Conservation (phyloP, 768 basidiomycete species). For the Mycena metata region DNA sequence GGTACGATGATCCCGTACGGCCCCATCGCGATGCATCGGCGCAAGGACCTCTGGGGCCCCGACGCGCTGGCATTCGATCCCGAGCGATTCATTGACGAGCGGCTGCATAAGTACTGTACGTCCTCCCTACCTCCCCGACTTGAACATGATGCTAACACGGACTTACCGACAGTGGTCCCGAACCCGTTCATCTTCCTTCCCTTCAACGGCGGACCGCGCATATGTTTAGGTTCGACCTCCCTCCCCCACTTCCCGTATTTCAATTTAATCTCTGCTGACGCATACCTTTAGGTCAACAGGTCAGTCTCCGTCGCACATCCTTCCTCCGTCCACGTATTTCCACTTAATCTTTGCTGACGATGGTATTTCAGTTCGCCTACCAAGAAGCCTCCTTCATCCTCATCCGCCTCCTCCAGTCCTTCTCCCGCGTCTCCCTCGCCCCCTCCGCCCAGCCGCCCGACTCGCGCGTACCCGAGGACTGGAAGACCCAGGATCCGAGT, state of each 20-base stretch:
- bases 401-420: slow-evolving; percentile 16
- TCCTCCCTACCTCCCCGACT: too few species aligned
- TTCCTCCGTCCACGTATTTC: too few species aligned
- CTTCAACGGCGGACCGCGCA: slow-evolving; percentile 53
- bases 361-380: slow-evolving; percentile 25
- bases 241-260: too few species aligned
- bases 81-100: slow-evolving; percentile 62
- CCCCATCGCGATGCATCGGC: slow-evolving; percentile 50
- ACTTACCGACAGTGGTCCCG: slow-evolving; percentile 42
- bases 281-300: too few species aligned
- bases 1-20: slow-evolving; percentile 49
- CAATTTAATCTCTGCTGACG: too few species aligned
- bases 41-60: slow-evolving; percentile 62
- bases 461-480: slow-evolving; percentile 11
- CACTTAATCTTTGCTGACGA: too few species aligned
- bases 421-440: slow-evolving; percentile 10
- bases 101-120: slow-evolving; percentile 55
- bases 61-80: slow-evolving; percentile 65
- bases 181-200: slow-evolving; percentile 66
- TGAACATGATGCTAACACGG: too few species aligned
- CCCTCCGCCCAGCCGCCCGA: slow-evolving; percentile 19
- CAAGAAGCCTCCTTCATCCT: slow-evolving; percentile 19
- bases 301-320: too few species aligned
- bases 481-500: slow-evolving; percentile 9
- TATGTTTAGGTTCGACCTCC: too few species aligned